Evolutionary conservation across 2,329 filamentous ascomycete genomes (phyloP).

Genomic region (Trichoderma oligosporum): DNA sequence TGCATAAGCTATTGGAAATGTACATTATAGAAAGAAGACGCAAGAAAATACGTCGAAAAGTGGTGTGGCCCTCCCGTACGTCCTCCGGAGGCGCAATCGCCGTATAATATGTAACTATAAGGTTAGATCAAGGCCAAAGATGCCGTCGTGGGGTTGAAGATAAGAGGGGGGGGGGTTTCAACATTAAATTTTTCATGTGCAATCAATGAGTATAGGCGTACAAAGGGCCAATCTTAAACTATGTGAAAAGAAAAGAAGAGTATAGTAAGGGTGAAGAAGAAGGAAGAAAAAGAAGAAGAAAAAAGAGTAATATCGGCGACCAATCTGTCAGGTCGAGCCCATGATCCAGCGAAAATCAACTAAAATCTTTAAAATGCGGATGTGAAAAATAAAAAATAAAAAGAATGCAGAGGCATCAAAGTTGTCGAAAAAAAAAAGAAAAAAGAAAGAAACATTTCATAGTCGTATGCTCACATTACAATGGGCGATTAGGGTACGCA

Average conservation of each 20-base stretch:
- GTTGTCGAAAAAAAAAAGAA: not conserved
- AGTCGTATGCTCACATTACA: slow-evolving; percentile 20
- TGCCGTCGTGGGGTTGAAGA: not conserved
- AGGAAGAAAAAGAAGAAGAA: not conserved
- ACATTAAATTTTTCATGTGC: not conserved
- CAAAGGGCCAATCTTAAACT: not conserved
- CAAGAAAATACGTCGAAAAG: not conserved
- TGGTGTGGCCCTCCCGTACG: not conserved
- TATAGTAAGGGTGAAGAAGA: not conserved
- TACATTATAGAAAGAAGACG: no score
- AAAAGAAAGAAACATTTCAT: not conserved
- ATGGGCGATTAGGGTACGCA: slow-evolving; percentile 45
- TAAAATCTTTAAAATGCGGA: not conserved
- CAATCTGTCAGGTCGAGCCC: not conserved
- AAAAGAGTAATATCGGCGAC: not conserved
- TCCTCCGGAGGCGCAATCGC: not conserved
- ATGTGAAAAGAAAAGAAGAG: not conserved
- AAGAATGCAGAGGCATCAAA: no score
- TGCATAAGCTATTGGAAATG: no score
- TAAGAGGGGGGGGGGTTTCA: not conserved
- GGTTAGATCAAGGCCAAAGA: not conserved
- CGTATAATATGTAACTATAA: not conserved
- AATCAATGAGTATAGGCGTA: not conserved
- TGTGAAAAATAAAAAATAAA: not conserved
- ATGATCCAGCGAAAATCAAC: not conserved